Base-by-base conservation (phyloP, 1,139 yeast genomes). In the Martiniozyma asiatica region DNA sequence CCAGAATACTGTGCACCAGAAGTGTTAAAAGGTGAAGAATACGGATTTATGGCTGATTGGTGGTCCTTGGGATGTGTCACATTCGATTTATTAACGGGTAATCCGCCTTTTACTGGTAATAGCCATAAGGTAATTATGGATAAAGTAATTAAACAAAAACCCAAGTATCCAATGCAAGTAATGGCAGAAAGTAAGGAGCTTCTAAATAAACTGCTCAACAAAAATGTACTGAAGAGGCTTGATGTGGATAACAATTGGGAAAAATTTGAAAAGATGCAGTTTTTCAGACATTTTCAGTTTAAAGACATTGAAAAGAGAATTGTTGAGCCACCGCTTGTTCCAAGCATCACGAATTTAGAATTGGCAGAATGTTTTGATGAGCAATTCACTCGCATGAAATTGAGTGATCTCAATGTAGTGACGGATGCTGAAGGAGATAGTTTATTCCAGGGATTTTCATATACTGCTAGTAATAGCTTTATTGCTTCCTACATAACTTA, bases 1-100 rank as follows among this genome's bases (percentile, higher is more conserved):
- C 93, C 94, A 0, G 95, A 85, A 53, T 87, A 85, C 51, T 85
- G 87, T 82, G 97, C 97, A 0, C 98, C 98, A 1, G 97, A 89
- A 51, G 80, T 89, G 20, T 57, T 89, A 17, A 71, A 70, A 31
- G 95, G 95, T 16, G 73, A 77, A 39, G 74, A 78, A n/a, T 89
- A 89, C 50, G 89, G 85, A 41, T 76, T 69, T 40, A 67, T 75
- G 8, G 95, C 92, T 8, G 98, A 89, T 51, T 89, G 96, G 94
- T 89, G 97, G 93, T 84, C 96, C 0, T 61, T 89, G 19, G 97
- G 98, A 0, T 84, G 95, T 41, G 82, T 89, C 6, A 68, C 84
- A 19, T 84, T 63, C 51, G 97, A 89, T 53, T 65, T 89, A 60
- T 60, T 89, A 25, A 80, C 94, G 0, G 97, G 98, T 0, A 68